Conservation (phyloP, 441 rosid genomes). For the Pelargonium australe region DNA sequence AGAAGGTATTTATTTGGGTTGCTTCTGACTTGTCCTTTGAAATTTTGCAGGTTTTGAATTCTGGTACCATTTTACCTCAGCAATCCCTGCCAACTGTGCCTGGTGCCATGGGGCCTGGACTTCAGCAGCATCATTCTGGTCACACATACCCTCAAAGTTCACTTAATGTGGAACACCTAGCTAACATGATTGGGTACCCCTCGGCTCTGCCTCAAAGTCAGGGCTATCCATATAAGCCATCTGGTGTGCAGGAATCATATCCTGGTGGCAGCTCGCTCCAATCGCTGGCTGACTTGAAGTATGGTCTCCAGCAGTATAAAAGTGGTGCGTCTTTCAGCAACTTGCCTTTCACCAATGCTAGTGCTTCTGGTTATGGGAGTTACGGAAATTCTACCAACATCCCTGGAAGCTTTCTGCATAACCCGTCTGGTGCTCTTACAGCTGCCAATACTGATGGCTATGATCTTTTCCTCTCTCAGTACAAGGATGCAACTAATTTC, state of each 20-base stretch:
- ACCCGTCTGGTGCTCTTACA: conserved; percentile 12
- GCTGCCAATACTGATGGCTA: conserved; percentile 23
- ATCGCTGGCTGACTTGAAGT: conserved; percentile 23
- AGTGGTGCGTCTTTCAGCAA: conserved; percentile 20
- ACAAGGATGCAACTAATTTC: conserved; percentile 20
- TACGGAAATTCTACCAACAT: conserved; percentile 19
- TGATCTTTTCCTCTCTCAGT: conserved; percentile 21
- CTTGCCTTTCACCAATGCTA: conserved; percentile 21
- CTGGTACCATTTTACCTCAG: conserved; percentile 21
- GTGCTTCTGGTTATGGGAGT: conserved; percentile 25
- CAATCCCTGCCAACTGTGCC: conserved; percentile 18
- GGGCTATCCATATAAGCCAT: conserved; percentile 19
- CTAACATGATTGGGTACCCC: conserved; percentile 18
- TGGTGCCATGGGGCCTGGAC: conserved; percentile 18
- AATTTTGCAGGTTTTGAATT: conserved; percentile 22
- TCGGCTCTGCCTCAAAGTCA: conserved; percentile 17
- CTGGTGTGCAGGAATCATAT: conserved; percentile 26
- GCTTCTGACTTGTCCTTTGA: background rate
- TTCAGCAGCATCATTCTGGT: conserved; percentile 18
- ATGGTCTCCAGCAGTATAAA: conserved; percentile 16
- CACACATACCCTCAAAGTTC: conserved; percentile 22
- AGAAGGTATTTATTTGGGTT: background rate
- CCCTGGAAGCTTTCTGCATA: conserved; percentile 24
- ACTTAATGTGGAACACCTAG: conserved; percentile 14
- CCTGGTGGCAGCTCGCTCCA: conserved; percentile 19